Evolutionary conservation across 768 basidiomycete genomes (phyloP), one percentile per base, ranked within the genome.

Genomic region (Kwoniella bestiolae): DNA sequence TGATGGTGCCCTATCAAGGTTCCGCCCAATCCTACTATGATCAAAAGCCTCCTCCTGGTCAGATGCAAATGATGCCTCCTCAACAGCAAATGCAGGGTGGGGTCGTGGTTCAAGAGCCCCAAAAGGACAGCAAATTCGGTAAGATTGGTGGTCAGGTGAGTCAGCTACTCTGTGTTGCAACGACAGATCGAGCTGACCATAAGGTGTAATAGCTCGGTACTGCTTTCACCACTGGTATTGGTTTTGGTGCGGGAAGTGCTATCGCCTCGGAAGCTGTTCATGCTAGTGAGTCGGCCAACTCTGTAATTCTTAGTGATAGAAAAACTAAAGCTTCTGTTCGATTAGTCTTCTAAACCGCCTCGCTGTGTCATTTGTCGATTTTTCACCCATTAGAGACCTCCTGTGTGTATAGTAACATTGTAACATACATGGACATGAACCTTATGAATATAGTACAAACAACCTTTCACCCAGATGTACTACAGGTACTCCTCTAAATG

Each of bases 121-220:
- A 53, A 16, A 46, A 63, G 9, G 66, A 72, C 58, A 50, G 57
- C 29, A 75, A 67, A 52, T 75, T 74, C 58, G 76, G 76, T 3
- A 73, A 74, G 45, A 53, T 78, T 12, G 76, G 76, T n/a, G 32
- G 28, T 14, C 62, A 67, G 56, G 76, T 77, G 46, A 66, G 73
- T 56, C 4, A 47, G 18, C 28, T 59, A 9, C 23, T 38, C 1
- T 41, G 9, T 11, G 5, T 31, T 46, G 47, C 16, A 34, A 18
- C n/a, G 9, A 34, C 11, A n/a, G 16, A 55, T 26, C 14, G 34
- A 16, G 52, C 23, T 34, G 32, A 26, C 52, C n/a, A 18, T 26
- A 4, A 7, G 8, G 11, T n/a, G 3, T 4, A 16, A 31, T 56
- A 68, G 71, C 69, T 69, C 35, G 74, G 66, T 18, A 68, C 60